Evolutionary conservation across 768 basidiomycete species (phyloP).

Genomic region (Serendipita sp.): DNA sequence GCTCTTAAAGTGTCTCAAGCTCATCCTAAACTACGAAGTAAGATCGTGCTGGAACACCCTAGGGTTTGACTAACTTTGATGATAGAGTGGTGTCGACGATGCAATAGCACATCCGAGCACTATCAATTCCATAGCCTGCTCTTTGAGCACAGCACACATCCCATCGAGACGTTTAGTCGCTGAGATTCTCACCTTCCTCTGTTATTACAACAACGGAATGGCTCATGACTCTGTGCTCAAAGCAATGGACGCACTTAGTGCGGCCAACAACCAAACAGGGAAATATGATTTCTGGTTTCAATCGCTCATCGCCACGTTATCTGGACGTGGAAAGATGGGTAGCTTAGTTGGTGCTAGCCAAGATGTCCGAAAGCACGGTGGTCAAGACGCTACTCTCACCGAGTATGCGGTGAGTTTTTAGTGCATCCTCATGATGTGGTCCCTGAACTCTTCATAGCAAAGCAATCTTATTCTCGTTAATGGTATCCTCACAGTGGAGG

Average conservation of each 20-base stretch:
- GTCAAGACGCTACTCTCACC: constrained; percentile 50
- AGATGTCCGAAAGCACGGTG: constrained; percentile 55
- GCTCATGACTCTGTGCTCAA: constrained; percentile 51
- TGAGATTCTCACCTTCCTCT: constrained; percentile 63
- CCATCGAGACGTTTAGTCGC: constrained; percentile 60
- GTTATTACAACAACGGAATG: constrained; percentile 46
- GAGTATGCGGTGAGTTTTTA: constrained; percentile 63
- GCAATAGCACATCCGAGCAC: constrained; percentile 56
- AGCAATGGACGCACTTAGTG: constrained; percentile 59
- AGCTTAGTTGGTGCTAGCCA: constrained; percentile 90
- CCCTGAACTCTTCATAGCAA: constrained; percentile 26
- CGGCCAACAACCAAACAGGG: constrained; percentile 40
- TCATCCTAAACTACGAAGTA: constrained; percentile 56
- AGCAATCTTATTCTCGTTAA: constrained; percentile 60
- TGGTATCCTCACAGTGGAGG: constrained; percentile 51
- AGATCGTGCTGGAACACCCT: constrained; percentile 10
- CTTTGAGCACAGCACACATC: constrained; percentile 67
- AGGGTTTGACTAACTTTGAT: constrained; percentile 10
- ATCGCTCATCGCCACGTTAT: constrained; percentile 54
- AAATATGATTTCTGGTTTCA: constrained; percentile 83
- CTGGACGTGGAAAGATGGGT: constrained; percentile 86
- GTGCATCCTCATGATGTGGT: constrained; percentile 11
- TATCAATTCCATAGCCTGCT: constrained; percentile 63
- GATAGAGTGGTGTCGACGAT: constrained; percentile 50
- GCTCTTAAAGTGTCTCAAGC: constrained; percentile 70